phyloP scores from a whole-genome alignment of 345 rosid genomes.

The Rubroshorea leprosula region DNA sequence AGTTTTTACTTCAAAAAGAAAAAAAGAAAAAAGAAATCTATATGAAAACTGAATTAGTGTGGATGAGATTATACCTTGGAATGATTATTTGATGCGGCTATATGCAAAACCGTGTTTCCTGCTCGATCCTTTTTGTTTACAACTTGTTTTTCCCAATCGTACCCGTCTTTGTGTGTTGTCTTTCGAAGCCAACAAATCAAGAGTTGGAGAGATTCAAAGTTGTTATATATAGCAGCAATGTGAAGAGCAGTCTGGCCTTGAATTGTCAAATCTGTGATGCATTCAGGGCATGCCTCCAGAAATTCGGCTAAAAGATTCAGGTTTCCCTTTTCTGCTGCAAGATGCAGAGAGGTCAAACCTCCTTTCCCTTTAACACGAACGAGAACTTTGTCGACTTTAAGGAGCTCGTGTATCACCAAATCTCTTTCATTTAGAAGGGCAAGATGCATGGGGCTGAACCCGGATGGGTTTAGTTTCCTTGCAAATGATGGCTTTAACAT shows the following conservation, averaged over 20 bases:
- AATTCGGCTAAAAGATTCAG: neutral
- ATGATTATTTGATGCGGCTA: no score
- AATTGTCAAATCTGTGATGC: constrained; percentile 11
- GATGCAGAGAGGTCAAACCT: constrained; percentile 14
- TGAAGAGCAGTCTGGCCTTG: constrained; percentile 16
- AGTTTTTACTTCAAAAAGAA: no score
- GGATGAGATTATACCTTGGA: no score
- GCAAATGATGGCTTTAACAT: constrained; percentile 5
- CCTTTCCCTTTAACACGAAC: neutral
- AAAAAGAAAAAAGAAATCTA: no score
- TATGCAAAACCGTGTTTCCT: no score
- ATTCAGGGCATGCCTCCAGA: constrained; percentile 10
- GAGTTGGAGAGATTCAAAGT: no score
- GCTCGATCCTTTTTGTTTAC: no score
- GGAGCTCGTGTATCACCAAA: neutral
- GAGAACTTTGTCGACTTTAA: neutral
- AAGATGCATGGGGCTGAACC: neutral
- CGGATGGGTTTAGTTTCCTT: constrained; percentile 2
- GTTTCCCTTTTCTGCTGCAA: constrained; percentile 1
- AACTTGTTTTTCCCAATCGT: no score
- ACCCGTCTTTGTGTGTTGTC: no score
- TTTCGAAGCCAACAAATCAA: no score
- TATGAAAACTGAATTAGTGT: no score
- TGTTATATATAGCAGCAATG: neutral
- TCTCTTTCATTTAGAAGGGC: neutral